Evolutionary conservation across 2,329 filamentous ascomycete species (phyloP).

Genomic region (Verruconis gallopava): DNA sequence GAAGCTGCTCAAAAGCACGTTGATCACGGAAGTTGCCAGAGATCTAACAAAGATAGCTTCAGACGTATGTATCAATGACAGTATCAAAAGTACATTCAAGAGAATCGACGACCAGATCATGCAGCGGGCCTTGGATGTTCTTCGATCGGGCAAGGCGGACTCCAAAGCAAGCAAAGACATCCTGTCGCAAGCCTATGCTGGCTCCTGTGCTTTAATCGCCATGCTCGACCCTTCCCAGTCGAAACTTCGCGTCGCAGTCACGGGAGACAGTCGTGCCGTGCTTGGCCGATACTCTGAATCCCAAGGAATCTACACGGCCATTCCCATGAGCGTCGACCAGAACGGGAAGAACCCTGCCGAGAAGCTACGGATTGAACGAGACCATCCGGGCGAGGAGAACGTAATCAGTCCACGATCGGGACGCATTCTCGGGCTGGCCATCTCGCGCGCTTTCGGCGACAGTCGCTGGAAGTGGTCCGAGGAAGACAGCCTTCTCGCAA

Average conservation of each 20-base stretch:
- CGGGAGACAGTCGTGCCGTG: constrained; percentile 55
- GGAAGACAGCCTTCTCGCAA: constrained; percentile 32
- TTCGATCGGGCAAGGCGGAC: constrained; percentile 16
- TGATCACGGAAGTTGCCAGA: constrained; percentile 16
- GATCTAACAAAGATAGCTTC: constrained; percentile 15
- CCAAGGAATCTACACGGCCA: constrained; percentile 35
- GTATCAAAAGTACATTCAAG: constrained; percentile 28
- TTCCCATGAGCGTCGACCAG: constrained; percentile 50
- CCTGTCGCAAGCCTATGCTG: constrained; percentile 31
- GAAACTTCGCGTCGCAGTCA: constrained; percentile 49
- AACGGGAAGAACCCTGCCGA: constrained; percentile 51
- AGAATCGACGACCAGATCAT: constrained; percentile 27
- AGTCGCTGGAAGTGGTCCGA: constrained; percentile 53
- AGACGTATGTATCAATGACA: constrained; percentile 20
- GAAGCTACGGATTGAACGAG: constrained; percentile 37
- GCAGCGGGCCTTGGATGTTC: constrained; percentile 12
- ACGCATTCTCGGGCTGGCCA: constrained; percentile 46
- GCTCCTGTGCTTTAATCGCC: constrained; percentile 52
- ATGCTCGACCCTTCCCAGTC: constrained; percentile 44
- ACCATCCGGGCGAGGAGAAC: constrained; percentile 50
- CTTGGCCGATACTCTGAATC: constrained; percentile 39
- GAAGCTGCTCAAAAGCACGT: constrained; percentile 14
- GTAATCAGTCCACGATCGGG: constrained; percentile 42
- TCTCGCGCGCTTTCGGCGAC: constrained; percentile 57
- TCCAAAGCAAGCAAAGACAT: constrained; percentile 13